These are phyloP conservation scores for Selaginella tamariscina DNA, from an alignment of 75 land plant species.

Conservation along the genomic window DNA sequence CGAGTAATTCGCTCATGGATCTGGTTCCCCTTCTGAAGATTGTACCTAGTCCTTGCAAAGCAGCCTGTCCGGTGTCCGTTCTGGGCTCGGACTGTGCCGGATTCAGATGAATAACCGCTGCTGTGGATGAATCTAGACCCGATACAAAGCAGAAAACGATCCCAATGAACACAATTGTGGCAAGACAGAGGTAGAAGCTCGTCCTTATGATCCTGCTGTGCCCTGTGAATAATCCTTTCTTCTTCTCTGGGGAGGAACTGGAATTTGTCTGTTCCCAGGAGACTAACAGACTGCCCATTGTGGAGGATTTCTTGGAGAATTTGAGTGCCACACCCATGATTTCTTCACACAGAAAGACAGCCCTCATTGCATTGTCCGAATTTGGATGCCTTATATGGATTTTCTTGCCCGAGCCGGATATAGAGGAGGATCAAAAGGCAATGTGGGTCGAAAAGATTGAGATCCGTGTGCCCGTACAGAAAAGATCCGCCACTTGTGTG, in stretches of 20 bases:
- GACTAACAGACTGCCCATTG: background rate
- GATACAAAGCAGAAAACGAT: background rate
- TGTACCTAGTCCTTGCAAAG: conserved; percentile 53
- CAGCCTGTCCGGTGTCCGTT: conserved; percentile 12
- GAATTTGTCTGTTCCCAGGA: background rate
- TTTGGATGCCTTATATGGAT: too few species aligned
- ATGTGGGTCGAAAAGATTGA: too few species aligned
- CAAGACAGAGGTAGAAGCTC: background rate
- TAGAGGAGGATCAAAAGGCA: too few species aligned
- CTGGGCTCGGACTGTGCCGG: background rate
- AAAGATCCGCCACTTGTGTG: too few species aligned
- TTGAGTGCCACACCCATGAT: conserved; percentile 1
- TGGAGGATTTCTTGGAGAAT: background rate
- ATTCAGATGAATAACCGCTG: background rate
- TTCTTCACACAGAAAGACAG: background rate
- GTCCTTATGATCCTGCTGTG: background rate
- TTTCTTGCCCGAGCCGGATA: too few species aligned
- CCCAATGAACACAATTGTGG: background rate
- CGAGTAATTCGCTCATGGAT: conserved; percentile 46
- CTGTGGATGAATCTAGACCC: background rate
- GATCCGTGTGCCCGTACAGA: too few species aligned
- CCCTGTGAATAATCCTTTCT: background rate
- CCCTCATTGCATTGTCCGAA: background rate
- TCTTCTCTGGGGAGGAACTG: background rate
- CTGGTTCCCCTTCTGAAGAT: conserved; percentile 40